Evolutionary conservation across 306 rosid species (phyloP).

Genomic region (Ochetophila trinervis): DNA sequence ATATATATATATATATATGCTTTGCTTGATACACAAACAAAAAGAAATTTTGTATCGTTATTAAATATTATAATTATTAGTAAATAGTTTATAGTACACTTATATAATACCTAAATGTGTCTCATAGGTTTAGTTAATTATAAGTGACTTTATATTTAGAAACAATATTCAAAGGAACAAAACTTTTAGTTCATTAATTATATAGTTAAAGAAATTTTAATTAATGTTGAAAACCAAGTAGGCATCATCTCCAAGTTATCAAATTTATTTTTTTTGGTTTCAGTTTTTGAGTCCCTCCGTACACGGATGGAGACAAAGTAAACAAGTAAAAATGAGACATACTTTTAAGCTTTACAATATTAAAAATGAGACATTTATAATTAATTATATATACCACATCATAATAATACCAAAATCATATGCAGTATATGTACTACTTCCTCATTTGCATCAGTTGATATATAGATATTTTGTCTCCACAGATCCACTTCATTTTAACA

Average conservation of each 20-base stretch:
- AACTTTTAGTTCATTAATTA: slow-evolving; percentile 15
- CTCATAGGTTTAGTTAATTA: slow-evolving; percentile 9
- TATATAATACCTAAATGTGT: not conserved
- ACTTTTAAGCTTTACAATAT: not conserved
- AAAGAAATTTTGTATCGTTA: not conserved
- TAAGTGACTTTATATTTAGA: slow-evolving; percentile 21
- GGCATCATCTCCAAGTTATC: slow-evolving; percentile 10
- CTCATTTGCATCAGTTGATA: too few relatives aligned
- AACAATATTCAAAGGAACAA: slow-evolving; percentile 11
- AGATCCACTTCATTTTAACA: not conserved
- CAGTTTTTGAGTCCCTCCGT: slow-evolving; percentile 9
- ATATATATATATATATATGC: not conserved
- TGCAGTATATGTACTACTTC: not conserved
- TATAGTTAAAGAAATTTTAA: too few relatives aligned
- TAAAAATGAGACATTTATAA: not conserved
- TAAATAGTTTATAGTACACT: not conserved
- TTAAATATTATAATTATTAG: not conserved
- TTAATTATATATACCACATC: not conserved
- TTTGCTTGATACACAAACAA: slow-evolving; percentile 12
- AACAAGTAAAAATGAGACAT: slow-evolving; percentile 1
- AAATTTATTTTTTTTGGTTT: not conserved
- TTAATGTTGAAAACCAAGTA: not conserved
- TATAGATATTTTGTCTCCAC: slow-evolving; percentile 4
- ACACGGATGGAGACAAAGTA: slow-evolving; percentile 26
- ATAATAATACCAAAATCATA: not conserved